phyloP scores from a whole-genome alignment of 371 early-diverging fungal species.

The Apophysomyces elegans region DNA sequence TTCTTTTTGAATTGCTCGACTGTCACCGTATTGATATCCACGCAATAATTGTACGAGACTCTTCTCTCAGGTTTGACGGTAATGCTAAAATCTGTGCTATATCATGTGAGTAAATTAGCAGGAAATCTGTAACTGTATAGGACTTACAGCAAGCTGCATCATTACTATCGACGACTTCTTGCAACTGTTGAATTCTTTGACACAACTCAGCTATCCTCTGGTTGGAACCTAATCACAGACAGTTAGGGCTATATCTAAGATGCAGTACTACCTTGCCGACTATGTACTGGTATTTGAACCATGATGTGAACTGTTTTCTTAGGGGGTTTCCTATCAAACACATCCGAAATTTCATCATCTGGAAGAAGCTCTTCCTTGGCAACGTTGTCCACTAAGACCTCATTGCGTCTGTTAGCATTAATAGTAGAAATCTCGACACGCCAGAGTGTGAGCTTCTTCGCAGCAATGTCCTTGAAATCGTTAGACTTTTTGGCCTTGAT shows the following conservation, averaged over 20 bases:
- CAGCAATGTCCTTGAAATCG: too few relatives aligned
- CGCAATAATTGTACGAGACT: background rate
- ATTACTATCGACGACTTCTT: background rate
- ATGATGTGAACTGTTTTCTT: conserved; percentile 2
- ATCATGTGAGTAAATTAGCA: background rate
- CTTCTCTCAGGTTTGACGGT: background rate
- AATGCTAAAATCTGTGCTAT: background rate
- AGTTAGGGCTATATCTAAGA: background rate
- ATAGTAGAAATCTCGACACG: background rate
- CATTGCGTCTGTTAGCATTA: background rate
- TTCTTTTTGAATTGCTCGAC: too few relatives aligned
- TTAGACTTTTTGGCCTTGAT: too few relatives aligned
- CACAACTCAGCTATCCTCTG: conserved; percentile 8
- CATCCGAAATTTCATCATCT: background rate
- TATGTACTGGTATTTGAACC: background rate
- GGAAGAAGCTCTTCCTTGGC: conserved; percentile 1
- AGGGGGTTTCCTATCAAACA: background rate
- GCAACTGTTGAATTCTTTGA: conserved; percentile 2
- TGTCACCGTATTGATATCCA: too few relatives aligned
- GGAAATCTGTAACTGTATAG: background rate
- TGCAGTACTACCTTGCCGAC: background rate
- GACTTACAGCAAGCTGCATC: background rate
- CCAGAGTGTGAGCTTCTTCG: background rate
- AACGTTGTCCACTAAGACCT: background rate
- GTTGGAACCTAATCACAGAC: conserved; percentile 2